Base-by-base conservation (phyloP, 768 basidiomycete genomes). In the Butyriboletus loyo region DNA sequence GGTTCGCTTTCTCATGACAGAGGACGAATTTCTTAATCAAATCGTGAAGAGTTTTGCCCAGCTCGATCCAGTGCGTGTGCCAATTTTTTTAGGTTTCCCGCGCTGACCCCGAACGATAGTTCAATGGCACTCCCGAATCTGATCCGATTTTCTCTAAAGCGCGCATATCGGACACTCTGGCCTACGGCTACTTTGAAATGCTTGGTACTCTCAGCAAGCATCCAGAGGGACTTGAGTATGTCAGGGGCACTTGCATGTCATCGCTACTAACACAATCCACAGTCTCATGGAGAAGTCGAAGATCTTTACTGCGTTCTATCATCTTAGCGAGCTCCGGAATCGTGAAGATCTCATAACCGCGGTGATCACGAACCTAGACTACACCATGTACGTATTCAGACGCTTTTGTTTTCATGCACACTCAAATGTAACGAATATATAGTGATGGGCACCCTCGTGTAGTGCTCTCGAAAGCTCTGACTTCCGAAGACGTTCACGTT, bases 371-470 rank as follows among this genome's bases (percentile, higher is more conserved):
- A 90, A 90, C 59, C 73, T 97, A 34, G 93, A 98, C 66, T 99
- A 98, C 55, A 84, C 82, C 66, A 85, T 86, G 94, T 93, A 57
- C 49, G 89, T 72, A 17, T 48, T 25, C 22, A 14, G 30, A 32
- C 10, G 1, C 21, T 31, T 49, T 45, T 56, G 6, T 53, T 43
- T 27, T 34, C 25, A 17, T 34, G 11, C 13, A 38, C 38, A 36
- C 43, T 50, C 35, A 50, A 25, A 56, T 51, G 28, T 38, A 21
- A 52, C 35, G 28, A 51, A n/a, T 32, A 37, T 35, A 35, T 27
- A 98, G 96, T 55, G 94, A 98, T 69, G 94, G 95, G 0, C 97
- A 99, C 69, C 81, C 94, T 0, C 85, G 97, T 19, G 90, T 98
- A 39, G 85, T 99, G 13, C 70, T 99, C 21, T 92, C 92, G 15